Evolutionary conservation across 1,284 basidiomycete species (phyloP).

Genomic region (Flammula alnicola): DNA sequence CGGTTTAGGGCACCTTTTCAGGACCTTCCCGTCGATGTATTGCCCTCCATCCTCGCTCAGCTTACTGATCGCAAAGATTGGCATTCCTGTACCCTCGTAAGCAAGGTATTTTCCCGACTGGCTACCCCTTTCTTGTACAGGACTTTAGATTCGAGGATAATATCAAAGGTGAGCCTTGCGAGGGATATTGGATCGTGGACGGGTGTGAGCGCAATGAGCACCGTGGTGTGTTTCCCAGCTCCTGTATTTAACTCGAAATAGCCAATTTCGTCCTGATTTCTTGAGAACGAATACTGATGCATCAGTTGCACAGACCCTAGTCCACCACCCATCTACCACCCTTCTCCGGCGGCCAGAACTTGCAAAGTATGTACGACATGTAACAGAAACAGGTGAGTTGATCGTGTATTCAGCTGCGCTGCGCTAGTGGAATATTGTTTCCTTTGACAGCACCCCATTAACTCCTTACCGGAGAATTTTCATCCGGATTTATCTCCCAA

Average conservation of each 20-base stretch:
- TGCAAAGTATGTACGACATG: conserved; percentile 60
- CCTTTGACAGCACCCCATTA: too few species aligned
- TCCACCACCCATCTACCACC: conserved; percentile 59
- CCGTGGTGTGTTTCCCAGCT: too few species aligned
- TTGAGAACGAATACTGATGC: background rate
- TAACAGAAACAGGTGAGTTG: conserved; percentile 62
- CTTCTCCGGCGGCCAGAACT: conserved; percentile 60
- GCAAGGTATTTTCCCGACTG: conserved; percentile 52
- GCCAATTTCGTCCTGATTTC: too few species aligned
- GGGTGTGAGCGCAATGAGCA: too few species aligned
- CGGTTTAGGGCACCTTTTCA: conserved; percentile 31
- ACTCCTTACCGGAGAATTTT: background rate
- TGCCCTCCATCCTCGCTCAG: conserved; percentile 56
- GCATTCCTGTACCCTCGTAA: conserved; percentile 57
- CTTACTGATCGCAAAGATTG: conserved; percentile 56
- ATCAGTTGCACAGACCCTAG: conserved; percentile 25
- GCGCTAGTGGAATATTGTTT: too few species aligned
- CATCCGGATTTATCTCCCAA: background rate
- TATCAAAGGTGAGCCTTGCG: conserved; percentile 39
- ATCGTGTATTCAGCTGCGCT: too few species aligned
- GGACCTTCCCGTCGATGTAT: conserved; percentile 59
- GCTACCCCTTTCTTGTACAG: conserved; percentile 65
- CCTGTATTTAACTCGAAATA: too few species aligned
- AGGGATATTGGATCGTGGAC: background rate
- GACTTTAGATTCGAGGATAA: conserved; percentile 57